A percentile compares a stretch with the other conserved stretches of the same genome.
Conservation (phyloP, 2,329 filamentous ascomycete genomes). For the Gnomoniopsis sp. region DNA sequence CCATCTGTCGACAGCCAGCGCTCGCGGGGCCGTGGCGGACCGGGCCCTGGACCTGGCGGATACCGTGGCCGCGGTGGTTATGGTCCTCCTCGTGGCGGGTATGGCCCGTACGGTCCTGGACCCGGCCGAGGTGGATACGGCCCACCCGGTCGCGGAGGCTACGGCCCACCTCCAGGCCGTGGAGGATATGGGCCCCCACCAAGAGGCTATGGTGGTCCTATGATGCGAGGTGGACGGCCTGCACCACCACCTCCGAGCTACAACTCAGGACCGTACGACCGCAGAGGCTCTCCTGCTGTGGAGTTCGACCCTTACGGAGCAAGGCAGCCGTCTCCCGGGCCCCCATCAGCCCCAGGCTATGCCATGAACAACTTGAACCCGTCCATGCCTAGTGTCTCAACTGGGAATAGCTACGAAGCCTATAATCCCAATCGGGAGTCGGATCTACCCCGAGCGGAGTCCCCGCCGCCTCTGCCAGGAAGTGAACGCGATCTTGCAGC, state of each 20-base stretch:
- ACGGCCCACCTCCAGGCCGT: conserved; percentile 40
- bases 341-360: conserved; percentile 30
- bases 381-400: conserved; percentile 34
- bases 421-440: conserved; percentile 41
- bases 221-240: conserved; percentile 35
- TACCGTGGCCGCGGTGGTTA: conserved; percentile 48
- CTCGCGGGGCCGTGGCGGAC: conserved; percentile 51
- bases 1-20: conserved; percentile 46
- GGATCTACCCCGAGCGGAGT: conserved; percentile 58
- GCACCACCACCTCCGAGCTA: conserved; percentile 46
- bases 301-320: conserved; percentile 34
- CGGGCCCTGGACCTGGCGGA: conserved; percentile 22
- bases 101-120: conserved; percentile 28
- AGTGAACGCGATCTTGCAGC: conserved; percentile 30
- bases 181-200: conserved; percentile 41
- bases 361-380: conserved; percentile 34
- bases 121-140: conserved; percentile 33
- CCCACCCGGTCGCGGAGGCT: conserved; percentile 44
- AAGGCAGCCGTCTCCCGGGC: conserved; percentile 36
- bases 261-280: conserved; percentile 34
- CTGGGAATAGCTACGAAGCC: conserved; percentile 35
- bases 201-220: conserved; percentile 29
- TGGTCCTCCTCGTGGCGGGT: conserved; percentile 32
- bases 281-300: conserved; percentile 34
- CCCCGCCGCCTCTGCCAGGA: conserved; percentile 58